Evolutionary conservation across 2,329 filamentous ascomycete species (phyloP).

Genomic region (Pseudopithomyces chartarum): DNA sequence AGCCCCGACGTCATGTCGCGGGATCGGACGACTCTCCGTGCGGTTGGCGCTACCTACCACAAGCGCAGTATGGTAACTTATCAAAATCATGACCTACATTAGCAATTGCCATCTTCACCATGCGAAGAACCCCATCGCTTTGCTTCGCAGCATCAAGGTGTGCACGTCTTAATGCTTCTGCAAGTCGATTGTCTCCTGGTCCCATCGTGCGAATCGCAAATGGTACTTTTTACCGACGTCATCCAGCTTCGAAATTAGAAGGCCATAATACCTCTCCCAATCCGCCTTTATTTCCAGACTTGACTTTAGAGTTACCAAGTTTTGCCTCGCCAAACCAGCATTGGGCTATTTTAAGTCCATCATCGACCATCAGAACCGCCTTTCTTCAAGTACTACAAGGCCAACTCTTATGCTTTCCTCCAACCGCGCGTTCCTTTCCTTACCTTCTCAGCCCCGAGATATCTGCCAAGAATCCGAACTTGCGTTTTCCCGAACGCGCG

Average conservation of each 20-base stretch:
- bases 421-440: conserved; percentile 76
- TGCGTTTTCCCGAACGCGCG: conserved; percentile 67
- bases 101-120: conserved; percentile 22
- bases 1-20: conserved; percentile 33
- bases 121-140: conserved; percentile 37
- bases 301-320: conserved; percentile 73
- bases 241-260: conserved; percentile 55
- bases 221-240: conserved; percentile 81
- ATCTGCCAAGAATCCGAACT: conserved; percentile 53
- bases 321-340: conserved; percentile 58
- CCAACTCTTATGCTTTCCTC: conserved; percentile 75
- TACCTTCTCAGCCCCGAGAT: conserved; percentile 71
- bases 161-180: conserved; percentile 19
- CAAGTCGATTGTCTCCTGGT: conserved; percentile 21
- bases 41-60: conserved; percentile 14
- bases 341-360: conserved; percentile 86
- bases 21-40: conserved; percentile 30
- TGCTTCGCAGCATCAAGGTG: conserved; percentile 36
- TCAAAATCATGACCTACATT: conserved; percentile 5
- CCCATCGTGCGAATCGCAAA: conserved; percentile 52
- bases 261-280: conserved; percentile 59
- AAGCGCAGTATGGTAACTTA: conserved; percentile 12
- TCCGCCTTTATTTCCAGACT: conserved; percentile 71
- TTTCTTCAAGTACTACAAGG: conserved; percentile 81
- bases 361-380: conserved; percentile 77